Conservation (phyloP, 495 filamentous ascomycete genomes). For the Xylaria cubensis region DNA sequence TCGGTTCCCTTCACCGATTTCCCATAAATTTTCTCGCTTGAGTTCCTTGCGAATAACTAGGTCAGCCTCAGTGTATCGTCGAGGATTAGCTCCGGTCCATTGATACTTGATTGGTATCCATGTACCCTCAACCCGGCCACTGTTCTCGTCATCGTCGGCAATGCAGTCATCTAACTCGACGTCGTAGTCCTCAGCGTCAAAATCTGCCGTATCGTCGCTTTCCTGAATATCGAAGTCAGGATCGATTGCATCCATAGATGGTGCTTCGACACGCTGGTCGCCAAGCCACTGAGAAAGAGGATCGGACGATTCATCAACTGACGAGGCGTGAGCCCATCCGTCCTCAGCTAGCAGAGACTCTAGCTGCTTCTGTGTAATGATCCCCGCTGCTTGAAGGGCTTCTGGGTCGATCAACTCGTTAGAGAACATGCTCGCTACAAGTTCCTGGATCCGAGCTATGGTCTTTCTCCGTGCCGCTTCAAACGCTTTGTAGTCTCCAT, state of each 20-base stretch:
- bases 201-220: slow-evolving; percentile 32
- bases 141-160: slow-evolving; percentile 49
- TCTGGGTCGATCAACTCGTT: slow-evolving; percentile 55
- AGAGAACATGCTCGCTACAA: slow-evolving; percentile 58
- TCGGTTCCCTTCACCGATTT: slow-evolving; percentile 39
- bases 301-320: slow-evolving; percentile 46
- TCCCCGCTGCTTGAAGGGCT: slow-evolving; percentile 53
- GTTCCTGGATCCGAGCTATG: slow-evolving; percentile 46
- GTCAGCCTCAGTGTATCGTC: slow-evolving; percentile 26
- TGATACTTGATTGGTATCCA: slow-evolving; percentile 41
- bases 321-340: slow-evolving; percentile 54
- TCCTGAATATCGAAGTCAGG: slow-evolving; percentile 46
- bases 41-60: slow-evolving; percentile 33
- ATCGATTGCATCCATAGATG: slow-evolving; percentile 36
- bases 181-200: slow-evolving; percentile 41
- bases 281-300: slow-evolving; percentile 70
- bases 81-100: slow-evolving; percentile 46
- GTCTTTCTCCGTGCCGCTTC: slow-evolving; percentile 37
- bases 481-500: slow-evolving; percentile 33
- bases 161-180: slow-evolving; percentile 46
- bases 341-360: slow-evolving; percentile 63
- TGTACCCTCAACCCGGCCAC: slow-evolving; percentile 42
- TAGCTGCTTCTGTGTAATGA: slow-evolving; percentile 68
- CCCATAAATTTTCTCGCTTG: slow-evolving; percentile 42
- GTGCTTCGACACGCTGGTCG: slow-evolving; percentile 45